phyloP scores from a whole-genome alignment of 169 alveolate genomes.

The Plasmodium blacklocki region DNA sequence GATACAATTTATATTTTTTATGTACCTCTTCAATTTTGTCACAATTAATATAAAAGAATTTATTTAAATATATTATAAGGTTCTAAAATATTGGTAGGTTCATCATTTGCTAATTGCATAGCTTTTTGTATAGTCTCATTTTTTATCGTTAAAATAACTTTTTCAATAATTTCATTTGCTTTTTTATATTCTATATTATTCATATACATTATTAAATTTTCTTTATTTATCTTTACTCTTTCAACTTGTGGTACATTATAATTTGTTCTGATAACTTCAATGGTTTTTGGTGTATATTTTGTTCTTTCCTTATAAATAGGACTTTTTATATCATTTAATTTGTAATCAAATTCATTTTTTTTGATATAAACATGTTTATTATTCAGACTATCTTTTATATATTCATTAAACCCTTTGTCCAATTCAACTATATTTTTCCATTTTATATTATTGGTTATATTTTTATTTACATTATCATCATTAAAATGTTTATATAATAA shows the following conservation, averaged over 20 bases:
- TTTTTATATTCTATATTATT: slow-evolving; percentile 15
- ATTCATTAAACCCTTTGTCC: not conserved
- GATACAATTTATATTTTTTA: not conserved
- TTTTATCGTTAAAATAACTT: slow-evolving; percentile 1
- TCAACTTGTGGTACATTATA: slow-evolving; percentile 27
- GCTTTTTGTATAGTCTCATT: slow-evolving; percentile 8
- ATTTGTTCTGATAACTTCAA: slow-evolving; percentile 8
- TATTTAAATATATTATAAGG: not conserved
- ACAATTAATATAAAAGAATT: not conserved
- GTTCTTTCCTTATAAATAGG: slow-evolving; percentile 19
- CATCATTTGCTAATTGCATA: slow-evolving; percentile 13
- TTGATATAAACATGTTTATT: not conserved
- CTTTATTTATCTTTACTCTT: slow-evolving; percentile 7
- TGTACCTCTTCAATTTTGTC: not conserved
- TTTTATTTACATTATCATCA: slow-evolving; percentile 15
- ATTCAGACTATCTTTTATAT: not conserved
- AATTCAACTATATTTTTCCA: slow-evolving; percentile 2
- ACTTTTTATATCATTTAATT: not conserved
- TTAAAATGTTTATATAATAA: slow-evolving; percentile 6
- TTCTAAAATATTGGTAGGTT: not conserved
- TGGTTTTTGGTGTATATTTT: slow-evolving; percentile 19
- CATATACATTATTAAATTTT: slow-evolving; percentile 14
- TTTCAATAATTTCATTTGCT: slow-evolving; percentile 5
- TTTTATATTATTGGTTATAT: slow-evolving; percentile 5
- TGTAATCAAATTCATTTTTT: not conserved